phyloP scores from a whole-genome alignment of 2,329 filamentous ascomycete genomes.

The Aspergillus sp. region DNA sequence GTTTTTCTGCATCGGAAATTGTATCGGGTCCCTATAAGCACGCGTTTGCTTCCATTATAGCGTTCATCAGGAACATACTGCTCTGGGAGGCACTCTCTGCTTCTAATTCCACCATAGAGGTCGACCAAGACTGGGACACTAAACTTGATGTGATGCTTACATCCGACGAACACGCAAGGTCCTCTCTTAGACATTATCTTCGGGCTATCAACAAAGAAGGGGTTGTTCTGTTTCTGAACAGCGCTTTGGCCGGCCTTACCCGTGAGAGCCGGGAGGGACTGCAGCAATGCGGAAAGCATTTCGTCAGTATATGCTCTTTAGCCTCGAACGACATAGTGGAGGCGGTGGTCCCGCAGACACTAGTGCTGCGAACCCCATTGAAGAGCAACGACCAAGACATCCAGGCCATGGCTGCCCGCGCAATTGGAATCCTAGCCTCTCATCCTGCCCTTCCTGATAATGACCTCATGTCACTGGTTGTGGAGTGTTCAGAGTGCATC shows the following conservation, averaged over 20 bases:
- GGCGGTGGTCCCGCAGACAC: slow-evolving; percentile 52
- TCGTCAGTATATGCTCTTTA: slow-evolving; percentile 59
- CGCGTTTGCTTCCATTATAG: slow-evolving; percentile 69
- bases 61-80: slow-evolving; percentile 66
- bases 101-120: slow-evolving; percentile 49
- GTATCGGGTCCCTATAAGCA: slow-evolving; percentile 38
- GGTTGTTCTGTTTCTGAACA: slow-evolving; percentile 46
- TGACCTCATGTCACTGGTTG: slow-evolving; percentile 48
- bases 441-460: slow-evolving; percentile 53
- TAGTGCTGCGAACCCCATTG: slow-evolving; percentile 61
- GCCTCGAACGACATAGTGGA: slow-evolving; percentile 56
- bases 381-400: slow-evolving; percentile 72
- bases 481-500: slow-evolving; percentile 51
- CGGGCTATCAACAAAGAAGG: slow-evolving; percentile 36
- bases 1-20: slow-evolving; percentile 32
- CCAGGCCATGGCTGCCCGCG: slow-evolving; percentile 66
- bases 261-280: slow-evolving; percentile 43
- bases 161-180: slow-evolving; percentile 67
- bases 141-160: slow-evolving; percentile 72
- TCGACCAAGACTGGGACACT: slow-evolving; percentile 82
- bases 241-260: slow-evolving; percentile 49
- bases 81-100: slow-evolving; percentile 58
- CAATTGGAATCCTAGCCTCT: slow-evolving; percentile 74
- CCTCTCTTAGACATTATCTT: slow-evolving; percentile 50
- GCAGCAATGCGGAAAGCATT: slow-evolving; percentile 50